Evolutionary conservation across 768 basidiomycete genomes (phyloP).

Genomic region (Tulasnella sp.): DNA sequence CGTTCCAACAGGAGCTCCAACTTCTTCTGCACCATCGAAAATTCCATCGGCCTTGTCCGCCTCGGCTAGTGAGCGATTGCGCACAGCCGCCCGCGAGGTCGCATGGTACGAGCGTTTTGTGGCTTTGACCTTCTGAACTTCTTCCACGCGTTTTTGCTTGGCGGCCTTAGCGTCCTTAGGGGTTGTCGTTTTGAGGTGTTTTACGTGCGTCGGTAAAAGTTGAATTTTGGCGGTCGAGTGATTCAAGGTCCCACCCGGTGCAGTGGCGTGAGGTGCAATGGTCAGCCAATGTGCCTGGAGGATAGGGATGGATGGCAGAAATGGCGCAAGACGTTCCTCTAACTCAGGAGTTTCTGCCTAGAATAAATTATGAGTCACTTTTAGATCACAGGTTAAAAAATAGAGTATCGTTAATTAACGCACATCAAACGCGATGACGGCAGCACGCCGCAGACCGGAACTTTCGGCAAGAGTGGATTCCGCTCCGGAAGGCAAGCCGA

Average conservation of each 20-base stretch:
- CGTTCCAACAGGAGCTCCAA: background rate
- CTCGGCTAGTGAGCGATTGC: background rate
- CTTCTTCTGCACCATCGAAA: background rate
- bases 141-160: slow-evolving; percentile 49
- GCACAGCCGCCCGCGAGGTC: background rate
- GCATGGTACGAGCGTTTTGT: background rate
- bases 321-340: slow-evolving; percentile 12
- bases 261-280: slow-evolving; percentile 19
- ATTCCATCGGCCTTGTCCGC: background rate
- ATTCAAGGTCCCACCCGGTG: background rate
- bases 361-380: background rate
- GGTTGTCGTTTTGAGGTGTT: slow-evolving; percentile 67
- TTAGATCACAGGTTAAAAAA: background rate
- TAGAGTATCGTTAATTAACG: slow-evolving; percentile 29
- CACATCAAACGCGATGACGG: slow-evolving; percentile 63
- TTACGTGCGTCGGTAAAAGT: slow-evolving; percentile 66
- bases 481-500: slow-evolving; percentile 60
- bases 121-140: slow-evolving; percentile 43
- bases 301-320: slow-evolving; percentile 38
- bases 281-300: slow-evolving; percentile 60
- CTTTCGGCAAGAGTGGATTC: slow-evolving; percentile 52
- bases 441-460: slow-evolving; percentile 57
- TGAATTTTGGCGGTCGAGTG: background rate
- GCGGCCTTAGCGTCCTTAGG: slow-evolving; percentile 72
- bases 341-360: slow-evolving; percentile 41